Evolutionary conservation across 2,329 filamentous ascomycete species (phyloP).

Genomic region (Xylariaceae sp.): DNA sequence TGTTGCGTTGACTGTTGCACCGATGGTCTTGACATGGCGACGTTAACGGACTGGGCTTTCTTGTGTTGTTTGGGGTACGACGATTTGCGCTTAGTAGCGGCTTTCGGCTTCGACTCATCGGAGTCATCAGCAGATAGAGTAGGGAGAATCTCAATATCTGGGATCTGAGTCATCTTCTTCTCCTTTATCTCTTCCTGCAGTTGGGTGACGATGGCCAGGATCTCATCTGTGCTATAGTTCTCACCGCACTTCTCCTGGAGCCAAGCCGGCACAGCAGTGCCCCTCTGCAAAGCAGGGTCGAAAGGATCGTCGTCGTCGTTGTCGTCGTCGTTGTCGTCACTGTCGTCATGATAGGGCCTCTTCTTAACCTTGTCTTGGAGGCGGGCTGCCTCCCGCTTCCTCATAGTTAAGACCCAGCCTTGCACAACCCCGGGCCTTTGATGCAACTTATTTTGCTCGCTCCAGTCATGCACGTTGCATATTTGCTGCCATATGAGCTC

Average conservation of each 20-base stretch:
- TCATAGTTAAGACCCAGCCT: constrained; percentile 59
- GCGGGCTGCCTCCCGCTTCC: constrained; percentile 61
- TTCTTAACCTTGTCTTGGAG: constrained; percentile 40
- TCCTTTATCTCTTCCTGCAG: constrained; percentile 43
- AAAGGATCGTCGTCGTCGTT: constrained; percentile 9
- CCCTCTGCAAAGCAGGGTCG: constrained; percentile 34
- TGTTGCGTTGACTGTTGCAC: too few relatives aligned
- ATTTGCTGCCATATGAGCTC: constrained; percentile 62
- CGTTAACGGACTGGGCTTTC: constrained; percentile 36
- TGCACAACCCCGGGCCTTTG: constrained; percentile 43
- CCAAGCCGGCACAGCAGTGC: constrained; percentile 47
- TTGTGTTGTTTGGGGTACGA: constrained; percentile 22
- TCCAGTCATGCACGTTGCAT: constrained; percentile 60
- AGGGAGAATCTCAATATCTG: constrained; percentile 57
- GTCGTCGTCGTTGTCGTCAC: constrained; percentile 31
- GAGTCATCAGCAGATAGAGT: constrained; percentile 43
- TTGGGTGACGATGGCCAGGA: constrained; percentile 44
- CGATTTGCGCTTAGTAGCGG: constrained; percentile 25
- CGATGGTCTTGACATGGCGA: too few relatives aligned
- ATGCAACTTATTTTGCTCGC: constrained; percentile 41
- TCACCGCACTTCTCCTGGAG: constrained; percentile 42
- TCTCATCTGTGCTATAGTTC: constrained; percentile 45
- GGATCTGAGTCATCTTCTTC: constrained; percentile 43
- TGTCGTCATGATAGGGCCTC: constrained; percentile 29
- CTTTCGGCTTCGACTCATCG: constrained; percentile 27